Conservation (phyloP, 140 eudicot genomes). For the Bidens hawaiensis region DNA sequence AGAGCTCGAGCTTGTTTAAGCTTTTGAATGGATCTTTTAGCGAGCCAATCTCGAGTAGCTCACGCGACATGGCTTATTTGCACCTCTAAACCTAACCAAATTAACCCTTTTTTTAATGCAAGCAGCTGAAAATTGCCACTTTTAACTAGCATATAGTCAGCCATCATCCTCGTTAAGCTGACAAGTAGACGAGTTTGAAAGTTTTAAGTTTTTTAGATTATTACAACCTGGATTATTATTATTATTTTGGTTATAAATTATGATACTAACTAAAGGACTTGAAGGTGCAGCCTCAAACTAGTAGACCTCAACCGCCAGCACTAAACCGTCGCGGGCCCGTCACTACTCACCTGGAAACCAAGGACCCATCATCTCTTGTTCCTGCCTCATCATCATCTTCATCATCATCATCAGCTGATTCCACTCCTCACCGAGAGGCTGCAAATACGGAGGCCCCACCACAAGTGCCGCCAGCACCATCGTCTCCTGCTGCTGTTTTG, state of each 20-base stretch:
- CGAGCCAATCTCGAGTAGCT: no score
- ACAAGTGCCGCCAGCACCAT: slow-evolving; percentile 28
- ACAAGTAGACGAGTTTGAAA: background rate
- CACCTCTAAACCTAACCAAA: background rate
- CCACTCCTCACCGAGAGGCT: slow-evolving; percentile 31
- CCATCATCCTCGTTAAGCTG: background rate
- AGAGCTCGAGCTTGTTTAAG: background rate
- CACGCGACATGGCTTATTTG: no score
- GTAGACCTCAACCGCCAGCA: slow-evolving; percentile 35
- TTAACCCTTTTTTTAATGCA: background rate
- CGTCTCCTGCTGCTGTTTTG: slow-evolving; percentile 21
- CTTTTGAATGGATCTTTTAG: no score
- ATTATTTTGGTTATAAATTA: background rate
- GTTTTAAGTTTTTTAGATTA: background rate
- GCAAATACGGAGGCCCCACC: slow-evolving; percentile 20
- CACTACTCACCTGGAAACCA: slow-evolving; percentile 28
- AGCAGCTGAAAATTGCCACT: no score
- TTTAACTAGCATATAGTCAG: background rate
- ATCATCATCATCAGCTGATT: slow-evolving; percentile 23
- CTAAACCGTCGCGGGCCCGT: slow-evolving; percentile 29
- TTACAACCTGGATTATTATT: background rate
- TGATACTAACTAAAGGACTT: slow-evolving; percentile 8
- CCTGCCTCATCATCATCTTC: slow-evolving; percentile 35
- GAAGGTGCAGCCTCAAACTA: slow-evolving; percentile 31
- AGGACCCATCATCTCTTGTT: slow-evolving; percentile 40